phyloP scores from a whole-genome alignment of 495 filamentous ascomycete genomes.

The Cetradonia linearis region DNA sequence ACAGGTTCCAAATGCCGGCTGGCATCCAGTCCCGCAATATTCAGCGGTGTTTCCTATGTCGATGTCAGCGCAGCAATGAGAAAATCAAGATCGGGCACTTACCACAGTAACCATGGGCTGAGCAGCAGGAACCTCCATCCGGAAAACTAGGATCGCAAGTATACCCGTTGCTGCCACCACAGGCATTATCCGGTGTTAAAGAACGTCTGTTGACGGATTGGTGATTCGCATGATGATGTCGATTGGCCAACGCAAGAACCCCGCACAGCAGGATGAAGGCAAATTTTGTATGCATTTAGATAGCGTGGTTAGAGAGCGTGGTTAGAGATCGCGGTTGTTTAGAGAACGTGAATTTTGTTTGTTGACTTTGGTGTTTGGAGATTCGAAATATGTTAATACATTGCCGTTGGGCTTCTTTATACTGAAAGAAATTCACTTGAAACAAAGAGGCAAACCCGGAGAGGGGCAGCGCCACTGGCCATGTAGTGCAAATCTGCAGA shows the following conservation, averaged over 20 bases:
- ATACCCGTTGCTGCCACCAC: slow-evolving; percentile 21
- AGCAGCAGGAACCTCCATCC: slow-evolving; percentile 21
- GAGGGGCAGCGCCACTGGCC: not conserved
- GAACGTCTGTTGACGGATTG: slow-evolving; percentile 1
- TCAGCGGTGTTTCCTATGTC: slow-evolving; percentile 32
- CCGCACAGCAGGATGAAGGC: not conserved
- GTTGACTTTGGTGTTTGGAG: not conserved
- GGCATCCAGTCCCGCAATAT: slow-evolving; percentile 45
- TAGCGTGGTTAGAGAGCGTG: not conserved
- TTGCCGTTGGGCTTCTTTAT: not conserved
- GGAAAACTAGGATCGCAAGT: slow-evolving; percentile 17
- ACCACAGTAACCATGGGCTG: slow-evolving; percentile 20
- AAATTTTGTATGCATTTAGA: not conserved
- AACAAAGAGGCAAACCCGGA: not conserved
- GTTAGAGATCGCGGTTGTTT: too few relatives aligned
- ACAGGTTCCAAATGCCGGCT: slow-evolving; percentile 29
- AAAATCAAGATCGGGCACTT: not conserved
- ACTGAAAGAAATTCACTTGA: not conserved
- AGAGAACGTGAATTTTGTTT: not conserved
- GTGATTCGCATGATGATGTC: not conserved
- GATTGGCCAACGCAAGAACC: not conserved
- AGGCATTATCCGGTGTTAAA: slow-evolving; percentile 22
- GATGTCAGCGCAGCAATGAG: not conserved
- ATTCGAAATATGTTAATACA: not conserved
- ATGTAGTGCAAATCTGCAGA: not conserved